These are phyloP conservation scores for Brassica rapa DNA, from an alignment of 345 rosid species.

Conservation along the genomic window DNA sequence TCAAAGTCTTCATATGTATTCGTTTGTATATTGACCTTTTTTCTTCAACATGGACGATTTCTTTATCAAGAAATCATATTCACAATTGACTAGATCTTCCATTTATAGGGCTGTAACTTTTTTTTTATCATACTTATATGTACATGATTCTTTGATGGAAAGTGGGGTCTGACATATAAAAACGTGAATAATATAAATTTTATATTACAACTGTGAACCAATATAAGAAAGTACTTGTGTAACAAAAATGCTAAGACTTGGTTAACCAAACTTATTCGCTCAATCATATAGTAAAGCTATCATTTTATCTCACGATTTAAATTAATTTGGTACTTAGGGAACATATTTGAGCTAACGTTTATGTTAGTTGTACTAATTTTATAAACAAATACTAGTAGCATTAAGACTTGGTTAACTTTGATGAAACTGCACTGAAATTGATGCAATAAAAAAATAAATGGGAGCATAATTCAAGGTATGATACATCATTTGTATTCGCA, in stretches of 20 bases:
- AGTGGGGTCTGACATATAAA: not conserved
- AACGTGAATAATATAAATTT: not conserved
- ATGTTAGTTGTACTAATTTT: not conserved
- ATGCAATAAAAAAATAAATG: constrained; percentile 38
- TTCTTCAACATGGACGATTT: not conserved
- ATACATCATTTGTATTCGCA: constrained; percentile 46
- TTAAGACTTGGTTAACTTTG: not conserved
- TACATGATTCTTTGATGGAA: not conserved
- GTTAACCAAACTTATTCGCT: not conserved
- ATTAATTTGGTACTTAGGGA: not conserved
- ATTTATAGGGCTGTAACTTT: not conserved
- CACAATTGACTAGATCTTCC: not conserved
- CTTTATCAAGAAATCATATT: constrained; percentile 6
- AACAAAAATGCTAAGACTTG: not conserved
- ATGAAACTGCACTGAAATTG: constrained; percentile 43
- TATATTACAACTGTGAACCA: not conserved
- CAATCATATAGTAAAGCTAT: not conserved
- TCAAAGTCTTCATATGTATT: constrained; percentile 3
- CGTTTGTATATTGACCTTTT: not conserved
- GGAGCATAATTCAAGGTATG: constrained; percentile 47
- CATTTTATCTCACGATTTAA: not conserved
- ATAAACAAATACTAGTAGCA: not conserved
- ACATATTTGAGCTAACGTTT: constrained; percentile 14
- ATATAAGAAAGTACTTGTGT: not conserved
- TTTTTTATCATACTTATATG: not conserved